Conservation (phyloP, 1,284 basidiomycete genomes). For the Neolentinus lepideus region DNA sequence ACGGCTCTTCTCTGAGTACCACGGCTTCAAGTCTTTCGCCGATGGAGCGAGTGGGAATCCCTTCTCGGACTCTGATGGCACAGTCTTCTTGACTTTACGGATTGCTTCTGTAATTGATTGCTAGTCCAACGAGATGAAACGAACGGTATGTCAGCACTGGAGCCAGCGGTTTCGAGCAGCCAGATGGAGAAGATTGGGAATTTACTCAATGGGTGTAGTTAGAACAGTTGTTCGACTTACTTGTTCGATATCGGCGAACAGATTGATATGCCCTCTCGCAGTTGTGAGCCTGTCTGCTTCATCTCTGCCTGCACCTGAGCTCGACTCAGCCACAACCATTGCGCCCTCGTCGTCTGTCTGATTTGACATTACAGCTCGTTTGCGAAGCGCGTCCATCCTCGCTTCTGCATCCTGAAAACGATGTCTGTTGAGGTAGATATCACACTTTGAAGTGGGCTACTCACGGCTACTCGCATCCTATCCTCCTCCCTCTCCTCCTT, state of each 20-base stretch:
- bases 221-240: slow-evolving; percentile 23
- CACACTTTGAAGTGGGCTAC: no score
- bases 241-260: slow-evolving; percentile 71
- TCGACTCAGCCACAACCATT: slow-evolving; percentile 26
- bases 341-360: slow-evolving; percentile 28
- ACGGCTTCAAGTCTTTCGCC: slow-evolving; percentile 68
- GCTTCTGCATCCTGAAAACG: slow-evolving; percentile 66
- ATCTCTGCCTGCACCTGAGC: slow-evolving; percentile 19
- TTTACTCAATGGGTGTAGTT: neutral
- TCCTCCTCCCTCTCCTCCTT: slow-evolving; percentile 66
- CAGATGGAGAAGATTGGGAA: no score
- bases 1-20: slow-evolving; percentile 49
- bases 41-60: slow-evolving; percentile 67
- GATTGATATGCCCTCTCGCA: slow-evolving; percentile 63
- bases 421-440: neutral
- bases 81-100: slow-evolving; percentile 15
- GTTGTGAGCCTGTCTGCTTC: slow-evolving; percentile 8
- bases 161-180: no score
- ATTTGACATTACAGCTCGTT: slow-evolving; percentile 39
- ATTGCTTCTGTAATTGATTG: slow-evolving; percentile 30
- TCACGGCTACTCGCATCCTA: slow-evolving; percentile 60
- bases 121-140: slow-evolving; percentile 17
- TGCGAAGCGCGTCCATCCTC: slow-evolving; percentile 58
- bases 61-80: slow-evolving; percentile 51
- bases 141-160: no score